These are phyloP conservation scores for Sporothrix luriei DNA, from an alignment of 2,329 filamentous ascomycete species.

Conservation along the genomic window DNA sequence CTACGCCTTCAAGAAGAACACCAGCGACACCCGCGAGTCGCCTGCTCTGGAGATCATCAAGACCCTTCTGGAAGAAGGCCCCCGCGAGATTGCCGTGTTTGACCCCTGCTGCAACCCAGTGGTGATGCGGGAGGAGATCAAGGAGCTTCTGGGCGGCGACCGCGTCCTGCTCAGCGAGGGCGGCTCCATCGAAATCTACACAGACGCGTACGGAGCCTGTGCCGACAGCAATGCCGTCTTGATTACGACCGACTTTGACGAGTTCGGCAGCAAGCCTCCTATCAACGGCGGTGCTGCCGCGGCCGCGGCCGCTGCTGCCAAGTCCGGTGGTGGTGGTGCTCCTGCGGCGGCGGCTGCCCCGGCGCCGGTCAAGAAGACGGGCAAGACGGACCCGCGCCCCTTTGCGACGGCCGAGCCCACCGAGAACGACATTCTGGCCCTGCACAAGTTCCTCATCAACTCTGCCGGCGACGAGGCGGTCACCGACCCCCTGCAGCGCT, in stretches of 20 bases:
- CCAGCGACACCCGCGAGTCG: conserved; percentile 72
- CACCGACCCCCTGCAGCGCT: conserved; percentile 52
- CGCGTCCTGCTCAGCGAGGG: conserved; percentile 44
- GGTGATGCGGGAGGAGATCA: conserved; percentile 56
- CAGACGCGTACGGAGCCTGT: conserved; percentile 55
- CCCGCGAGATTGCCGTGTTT: conserved; percentile 66
- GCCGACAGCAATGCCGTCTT: conserved; percentile 53
- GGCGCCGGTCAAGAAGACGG: conserved; percentile 37
- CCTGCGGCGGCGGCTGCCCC: conserved; percentile 11
- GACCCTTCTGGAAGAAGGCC: conserved; percentile 64
- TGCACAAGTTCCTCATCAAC: conserved; percentile 53
- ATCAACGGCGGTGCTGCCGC: conserved; percentile 34
- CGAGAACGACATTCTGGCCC: conserved; percentile 52
- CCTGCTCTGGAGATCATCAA: conserved; percentile 69
- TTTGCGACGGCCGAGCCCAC: conserved; percentile 45
- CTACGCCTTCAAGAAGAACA: conserved; percentile 80
- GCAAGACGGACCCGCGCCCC: conserved; percentile 52
- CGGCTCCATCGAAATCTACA: conserved; percentile 52
- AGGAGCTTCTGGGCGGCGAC: conserved; percentile 46
- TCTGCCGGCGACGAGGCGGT: conserved; percentile 38
- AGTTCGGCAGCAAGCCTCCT: conserved; percentile 50
- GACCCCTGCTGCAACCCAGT: conserved; percentile 64
- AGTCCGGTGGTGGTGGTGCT: conserved; percentile 10
- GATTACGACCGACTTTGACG: conserved; percentile 60
- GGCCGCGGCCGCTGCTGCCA: conserved; percentile 38